Evolutionary conservation across 78 protist genomes (phyloP).

Genomic region (Dictyostelium intermedium): DNA sequence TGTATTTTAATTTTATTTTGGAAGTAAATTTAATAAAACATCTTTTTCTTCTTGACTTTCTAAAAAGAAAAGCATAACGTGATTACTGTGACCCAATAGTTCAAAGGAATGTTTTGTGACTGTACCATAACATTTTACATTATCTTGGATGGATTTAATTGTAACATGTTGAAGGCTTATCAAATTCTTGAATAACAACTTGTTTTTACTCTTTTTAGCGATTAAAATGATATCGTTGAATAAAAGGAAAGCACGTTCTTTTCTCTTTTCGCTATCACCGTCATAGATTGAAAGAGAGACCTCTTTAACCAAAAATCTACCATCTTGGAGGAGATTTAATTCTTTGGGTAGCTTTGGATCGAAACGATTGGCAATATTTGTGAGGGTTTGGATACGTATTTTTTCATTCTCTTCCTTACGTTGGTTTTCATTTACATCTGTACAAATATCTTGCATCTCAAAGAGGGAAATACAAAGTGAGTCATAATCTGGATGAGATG

Average conservation of each 20-base stretch:
- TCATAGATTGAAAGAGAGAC: slow-evolving; percentile 22
- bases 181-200: slow-evolving; percentile 25
- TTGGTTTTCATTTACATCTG: slow-evolving; percentile 80
- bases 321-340: slow-evolving; percentile 1
- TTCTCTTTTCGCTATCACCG: slow-evolving; percentile 37
- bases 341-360: slow-evolving; percentile 46
- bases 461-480: slow-evolving; percentile 58
- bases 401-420: slow-evolving; percentile 78
- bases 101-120: slow-evolving; percentile 58
- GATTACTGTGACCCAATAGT: slow-evolving; percentile 47
- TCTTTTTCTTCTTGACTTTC: slow-evolving; percentile 62
- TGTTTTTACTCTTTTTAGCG: slow-evolving; percentile 47
- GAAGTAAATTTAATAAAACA: slow-evolving; percentile 12
- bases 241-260: slow-evolving; percentile 35
- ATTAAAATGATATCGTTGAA: slow-evolving; percentile 38
- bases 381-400: slow-evolving; percentile 51
- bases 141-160: slow-evolving; percentile 33
- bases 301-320: slow-evolving; percentile 46
- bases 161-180: not conserved
- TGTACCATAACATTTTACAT: slow-evolving; percentile 66
- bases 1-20: not conserved
- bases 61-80: slow-evolving; percentile 50
- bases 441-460: slow-evolving; percentile 78
- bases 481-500: slow-evolving; percentile 77
- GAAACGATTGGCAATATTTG: slow-evolving; percentile 40